Conservation (phyloP, 768 basidiomycete species). For the Cystofilobasidium macerans region DNA sequence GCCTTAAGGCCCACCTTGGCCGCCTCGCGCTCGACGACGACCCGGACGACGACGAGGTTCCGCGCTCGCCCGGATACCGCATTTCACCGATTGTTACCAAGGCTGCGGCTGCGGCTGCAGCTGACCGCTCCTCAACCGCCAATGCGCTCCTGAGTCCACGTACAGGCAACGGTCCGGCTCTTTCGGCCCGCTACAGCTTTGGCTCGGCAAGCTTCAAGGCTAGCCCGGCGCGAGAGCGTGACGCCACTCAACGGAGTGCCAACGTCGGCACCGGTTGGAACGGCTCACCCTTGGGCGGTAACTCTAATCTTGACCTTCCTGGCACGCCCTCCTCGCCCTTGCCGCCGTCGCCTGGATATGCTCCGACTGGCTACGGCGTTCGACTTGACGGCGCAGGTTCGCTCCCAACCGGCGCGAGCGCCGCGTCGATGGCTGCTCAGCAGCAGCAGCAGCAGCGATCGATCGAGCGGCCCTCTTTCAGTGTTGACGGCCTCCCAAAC, state of each 20-base stretch:
- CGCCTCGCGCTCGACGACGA: constrained; percentile 21
- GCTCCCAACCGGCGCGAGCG: constrained; percentile 1
- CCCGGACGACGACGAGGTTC: constrained; percentile 6
- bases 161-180: not conserved
- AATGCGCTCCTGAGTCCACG: constrained; percentile 10
- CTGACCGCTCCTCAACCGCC: not conserved
- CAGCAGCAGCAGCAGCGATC: not conserved
- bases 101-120: not conserved
- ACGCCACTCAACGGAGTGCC: not conserved
- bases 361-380: constrained; percentile 8
- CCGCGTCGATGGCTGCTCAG: too few species aligned
- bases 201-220: constrained; percentile 13
- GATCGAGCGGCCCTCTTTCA: not conserved
- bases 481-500: not conserved
- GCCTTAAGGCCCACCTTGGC: constrained; percentile 19
- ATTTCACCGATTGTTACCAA: not conserved
- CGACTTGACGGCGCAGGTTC: constrained; percentile 12
- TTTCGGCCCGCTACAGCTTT: constrained; percentile 22
- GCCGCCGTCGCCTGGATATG: not conserved
- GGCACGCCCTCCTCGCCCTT: not conserved
- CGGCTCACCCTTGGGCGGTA: constrained; percentile 4
- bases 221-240: constrained; percentile 10
- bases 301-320: not conserved
- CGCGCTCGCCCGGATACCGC: not conserved
- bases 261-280: constrained; percentile 21